Evolutionary conservation across 176 grass and related monocot species (phyloP).

Genomic region (Poa annua): DNA sequence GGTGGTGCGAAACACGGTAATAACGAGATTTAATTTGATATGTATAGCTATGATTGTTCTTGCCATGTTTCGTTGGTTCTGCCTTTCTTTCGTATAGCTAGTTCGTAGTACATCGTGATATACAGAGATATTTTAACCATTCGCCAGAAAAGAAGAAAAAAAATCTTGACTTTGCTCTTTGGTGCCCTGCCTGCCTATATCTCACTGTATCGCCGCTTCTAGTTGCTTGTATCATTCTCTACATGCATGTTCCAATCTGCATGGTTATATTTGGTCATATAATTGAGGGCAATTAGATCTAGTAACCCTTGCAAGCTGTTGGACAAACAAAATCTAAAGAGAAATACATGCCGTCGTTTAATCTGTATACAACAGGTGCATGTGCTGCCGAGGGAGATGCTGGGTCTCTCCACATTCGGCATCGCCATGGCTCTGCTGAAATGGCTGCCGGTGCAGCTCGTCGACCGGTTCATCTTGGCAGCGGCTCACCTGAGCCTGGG

Average conservation of each 20-base stretch:
- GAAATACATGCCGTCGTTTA: background rate
- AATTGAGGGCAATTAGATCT: conserved; percentile 27
- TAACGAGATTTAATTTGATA: background rate
- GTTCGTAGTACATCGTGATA: background rate
- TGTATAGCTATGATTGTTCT: background rate
- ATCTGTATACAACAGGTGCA: conserved; percentile 59
- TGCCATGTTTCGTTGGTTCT: background rate
- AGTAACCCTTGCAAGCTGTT: conserved; percentile 11
- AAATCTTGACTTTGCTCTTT: conserved; percentile 14
- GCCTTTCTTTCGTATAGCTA: background rate
- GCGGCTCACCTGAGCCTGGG: conserved; percentile 66
- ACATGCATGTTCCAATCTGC: conserved; percentile 31
- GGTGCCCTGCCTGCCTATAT: conserved; percentile 23
- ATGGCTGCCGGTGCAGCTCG: conserved; percentile 61
- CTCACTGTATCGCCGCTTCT: background rate
- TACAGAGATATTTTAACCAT: background rate
- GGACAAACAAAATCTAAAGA: background rate
- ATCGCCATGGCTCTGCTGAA: conserved; percentile 74
- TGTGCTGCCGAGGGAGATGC: conserved; percentile 80
- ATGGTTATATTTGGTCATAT: conserved; percentile 31
- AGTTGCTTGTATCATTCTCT: background rate
- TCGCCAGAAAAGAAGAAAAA: conserved; percentile 7
- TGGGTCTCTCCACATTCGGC: conserved; percentile 86
- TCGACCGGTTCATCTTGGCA: conserved; percentile 74
- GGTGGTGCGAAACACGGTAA: conserved; percentile 93